phyloP scores from a whole-genome alignment of 176 grass and related monocot genomes.

The Paspalum notatum region DNA sequence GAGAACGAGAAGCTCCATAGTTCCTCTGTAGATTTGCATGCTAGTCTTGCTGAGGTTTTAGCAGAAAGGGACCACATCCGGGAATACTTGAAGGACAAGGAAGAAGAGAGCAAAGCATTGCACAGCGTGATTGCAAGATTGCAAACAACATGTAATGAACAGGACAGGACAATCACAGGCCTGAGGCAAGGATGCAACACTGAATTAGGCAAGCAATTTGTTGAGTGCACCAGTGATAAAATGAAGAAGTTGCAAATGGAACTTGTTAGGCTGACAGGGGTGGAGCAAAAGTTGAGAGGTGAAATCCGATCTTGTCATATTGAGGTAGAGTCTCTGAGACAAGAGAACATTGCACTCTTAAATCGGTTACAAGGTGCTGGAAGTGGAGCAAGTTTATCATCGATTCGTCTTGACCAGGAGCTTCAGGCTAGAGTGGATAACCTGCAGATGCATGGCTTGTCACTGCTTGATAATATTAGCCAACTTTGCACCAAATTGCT shows the following conservation, averaged over 20 bases:
- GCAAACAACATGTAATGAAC: constrained; percentile 73
- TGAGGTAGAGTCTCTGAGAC: constrained; percentile 78
- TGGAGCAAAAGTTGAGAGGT: constrained; percentile 79
- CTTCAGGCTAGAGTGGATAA: constrained; percentile 59
- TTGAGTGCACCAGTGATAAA: constrained; percentile 33
- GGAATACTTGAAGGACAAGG: constrained; percentile 76
- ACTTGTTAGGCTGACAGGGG: constrained; percentile 70
- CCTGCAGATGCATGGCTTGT: constrained; percentile 72
- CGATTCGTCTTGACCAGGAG: constrained; percentile 63
- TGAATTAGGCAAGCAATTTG: constrained; percentile 54
- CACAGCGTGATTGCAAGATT: constrained; percentile 69
- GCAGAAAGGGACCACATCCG: constrained; percentile 59
- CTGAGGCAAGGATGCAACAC: constrained; percentile 55
- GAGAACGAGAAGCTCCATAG: constrained; percentile 60
- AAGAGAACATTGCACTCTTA: constrained; percentile 75
- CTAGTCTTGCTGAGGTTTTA: constrained; percentile 51
- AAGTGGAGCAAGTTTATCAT: constrained; percentile 47
- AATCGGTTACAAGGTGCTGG: constrained; percentile 63
- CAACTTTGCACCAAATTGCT: constrained; percentile 60
- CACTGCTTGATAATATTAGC: constrained; percentile 67
- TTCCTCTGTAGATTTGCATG: constrained; percentile 54
- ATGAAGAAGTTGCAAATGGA: constrained; percentile 63
- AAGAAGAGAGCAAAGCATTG: constrained; percentile 63
- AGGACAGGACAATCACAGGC: constrained; percentile 78
- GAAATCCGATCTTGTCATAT: constrained; percentile 62